Conservation (phyloP, 768 basidiomycete species). For the Tephrocybe sp. region DNA sequence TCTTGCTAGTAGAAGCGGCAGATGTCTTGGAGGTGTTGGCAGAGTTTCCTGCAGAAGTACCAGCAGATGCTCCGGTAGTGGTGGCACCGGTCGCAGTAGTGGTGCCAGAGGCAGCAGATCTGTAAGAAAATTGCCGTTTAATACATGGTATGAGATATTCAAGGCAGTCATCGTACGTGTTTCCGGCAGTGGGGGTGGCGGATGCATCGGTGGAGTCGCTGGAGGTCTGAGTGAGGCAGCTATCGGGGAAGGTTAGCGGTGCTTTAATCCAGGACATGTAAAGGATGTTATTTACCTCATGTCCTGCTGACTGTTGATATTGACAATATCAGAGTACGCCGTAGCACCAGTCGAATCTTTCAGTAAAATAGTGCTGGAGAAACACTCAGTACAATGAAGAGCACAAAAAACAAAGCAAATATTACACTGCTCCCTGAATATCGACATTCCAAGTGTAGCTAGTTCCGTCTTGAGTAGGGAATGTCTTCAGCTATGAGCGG, state of each 20-base stretch:
- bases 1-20: slow-evolving; percentile 11
- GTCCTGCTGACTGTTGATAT: slow-evolving; percentile 35
- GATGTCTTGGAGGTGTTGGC: slow-evolving; percentile 8
- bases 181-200: slow-evolving; percentile 10
- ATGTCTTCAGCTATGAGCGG: slow-evolving; percentile 46
- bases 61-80: slow-evolving; percentile 1
- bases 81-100: slow-evolving; percentile 1
- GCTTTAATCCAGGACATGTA: background rate
- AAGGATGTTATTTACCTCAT: slow-evolving; percentile 23
- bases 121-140: background rate
- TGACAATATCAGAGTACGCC: slow-evolving; percentile 52
- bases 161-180: slow-evolving; percentile 10
- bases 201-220: slow-evolving; percentile 7
- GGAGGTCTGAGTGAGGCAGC: slow-evolving; percentile 17
- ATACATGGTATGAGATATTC: background rate
- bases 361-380: slow-evolving; percentile 46
- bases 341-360: slow-evolving; percentile 57
- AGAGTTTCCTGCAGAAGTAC: slow-evolving; percentile 10
- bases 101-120: background rate
- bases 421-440: too few relatives aligned
- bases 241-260: background rate
- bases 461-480: slow-evolving; percentile 42
- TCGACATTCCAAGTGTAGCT: slow-evolving; percentile 56
- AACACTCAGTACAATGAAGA: background rate
- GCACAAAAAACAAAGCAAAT: too few relatives aligned